Conservation (phyloP, 2,329 filamentous ascomycete species). For the Clarireedia paspali region DNA sequence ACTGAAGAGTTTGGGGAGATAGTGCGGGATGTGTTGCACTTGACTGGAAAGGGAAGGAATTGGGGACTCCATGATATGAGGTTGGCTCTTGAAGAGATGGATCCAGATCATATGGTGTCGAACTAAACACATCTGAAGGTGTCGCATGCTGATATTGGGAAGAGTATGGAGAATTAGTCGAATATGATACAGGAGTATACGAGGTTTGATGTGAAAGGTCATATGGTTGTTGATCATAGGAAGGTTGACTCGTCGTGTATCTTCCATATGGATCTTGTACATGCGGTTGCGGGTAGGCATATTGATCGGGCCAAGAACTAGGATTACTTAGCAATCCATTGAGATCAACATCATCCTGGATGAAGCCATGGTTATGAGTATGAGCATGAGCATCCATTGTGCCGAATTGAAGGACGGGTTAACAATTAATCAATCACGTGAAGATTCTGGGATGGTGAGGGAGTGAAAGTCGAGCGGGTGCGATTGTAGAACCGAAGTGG, state of each 20-base stretch:
- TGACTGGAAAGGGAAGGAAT: slow-evolving; percentile 22
- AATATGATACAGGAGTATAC: slow-evolving; percentile 19
- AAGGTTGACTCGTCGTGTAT: slow-evolving; percentile 16
- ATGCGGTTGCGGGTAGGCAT: slow-evolving; percentile 16
- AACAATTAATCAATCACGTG: background rate
- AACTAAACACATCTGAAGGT: slow-evolving; percentile 21
- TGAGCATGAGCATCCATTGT: slow-evolving; percentile 24
- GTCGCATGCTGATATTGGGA: slow-evolving; percentile 23
- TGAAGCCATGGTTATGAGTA: slow-evolving; percentile 22
- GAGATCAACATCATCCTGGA: slow-evolving; percentile 22
- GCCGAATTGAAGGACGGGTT: background rate
- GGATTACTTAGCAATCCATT: slow-evolving; percentile 24
- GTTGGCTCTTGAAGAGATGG: slow-evolving; percentile 21
- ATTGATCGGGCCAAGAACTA: slow-evolving; percentile 23
- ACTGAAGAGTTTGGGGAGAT: slow-evolving; percentile 26
- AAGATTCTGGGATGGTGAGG: background rate
- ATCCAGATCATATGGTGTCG: slow-evolving; percentile 20
- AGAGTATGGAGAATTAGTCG: slow-evolving; percentile 23
- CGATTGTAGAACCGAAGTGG: background rate
- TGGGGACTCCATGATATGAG: slow-evolving; percentile 18
- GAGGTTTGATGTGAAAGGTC: slow-evolving; percentile 20
- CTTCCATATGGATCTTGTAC: slow-evolving; percentile 18
- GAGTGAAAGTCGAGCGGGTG: background rate
- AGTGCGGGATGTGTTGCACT: slow-evolving; percentile 18
- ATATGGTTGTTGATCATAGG: slow-evolving; percentile 20